Conservation (phyloP, 768 basidiomycete species). For the Lentinula boryana region DNA sequence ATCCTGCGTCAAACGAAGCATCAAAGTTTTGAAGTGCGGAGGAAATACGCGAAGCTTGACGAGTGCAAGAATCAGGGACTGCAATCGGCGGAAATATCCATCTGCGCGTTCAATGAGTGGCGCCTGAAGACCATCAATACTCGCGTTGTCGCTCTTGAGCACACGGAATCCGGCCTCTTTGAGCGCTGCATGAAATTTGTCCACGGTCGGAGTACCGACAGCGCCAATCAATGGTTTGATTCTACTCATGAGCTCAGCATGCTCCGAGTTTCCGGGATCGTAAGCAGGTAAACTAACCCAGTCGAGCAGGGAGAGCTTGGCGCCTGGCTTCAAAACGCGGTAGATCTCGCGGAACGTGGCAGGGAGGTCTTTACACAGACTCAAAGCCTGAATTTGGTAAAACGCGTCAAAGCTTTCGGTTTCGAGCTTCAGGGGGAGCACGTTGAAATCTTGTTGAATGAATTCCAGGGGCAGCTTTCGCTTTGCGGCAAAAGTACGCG, state of each 20-base stretch:
- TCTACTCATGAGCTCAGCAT: slow-evolving; percentile 4
- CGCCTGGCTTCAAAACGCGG: neutral
- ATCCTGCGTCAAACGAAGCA: neutral
- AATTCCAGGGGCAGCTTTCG: neutral
- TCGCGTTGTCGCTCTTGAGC: neutral
- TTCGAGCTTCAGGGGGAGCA: neutral
- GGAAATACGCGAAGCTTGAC: slow-evolving; percentile 1
- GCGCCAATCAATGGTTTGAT: slow-evolving; percentile 4
- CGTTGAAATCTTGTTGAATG: slow-evolving; percentile 2
- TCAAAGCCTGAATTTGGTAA: neutral
- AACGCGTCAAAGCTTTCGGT: slow-evolving; percentile 1
- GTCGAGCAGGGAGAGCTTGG: neutral
- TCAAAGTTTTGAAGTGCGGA: neutral
- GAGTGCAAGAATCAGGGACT: neutral
- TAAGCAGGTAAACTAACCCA: slow-evolving; percentile 4
- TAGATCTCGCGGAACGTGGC: neutral
- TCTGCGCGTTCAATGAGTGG: slow-evolving; percentile 3
- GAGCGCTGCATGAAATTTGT: neutral
- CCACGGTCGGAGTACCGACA: slow-evolving; percentile 1
- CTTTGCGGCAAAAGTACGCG: slow-evolving; percentile 1
- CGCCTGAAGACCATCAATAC: slow-evolving; percentile 1
- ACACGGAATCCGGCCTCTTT: neutral
- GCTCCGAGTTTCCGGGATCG: neutral
- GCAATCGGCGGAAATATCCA: slow-evolving; percentile 3
- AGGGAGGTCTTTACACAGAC: neutral